Base-by-base conservation (phyloP, 352 stramenopile species). In the Phytopythium mirpurense region DNA sequence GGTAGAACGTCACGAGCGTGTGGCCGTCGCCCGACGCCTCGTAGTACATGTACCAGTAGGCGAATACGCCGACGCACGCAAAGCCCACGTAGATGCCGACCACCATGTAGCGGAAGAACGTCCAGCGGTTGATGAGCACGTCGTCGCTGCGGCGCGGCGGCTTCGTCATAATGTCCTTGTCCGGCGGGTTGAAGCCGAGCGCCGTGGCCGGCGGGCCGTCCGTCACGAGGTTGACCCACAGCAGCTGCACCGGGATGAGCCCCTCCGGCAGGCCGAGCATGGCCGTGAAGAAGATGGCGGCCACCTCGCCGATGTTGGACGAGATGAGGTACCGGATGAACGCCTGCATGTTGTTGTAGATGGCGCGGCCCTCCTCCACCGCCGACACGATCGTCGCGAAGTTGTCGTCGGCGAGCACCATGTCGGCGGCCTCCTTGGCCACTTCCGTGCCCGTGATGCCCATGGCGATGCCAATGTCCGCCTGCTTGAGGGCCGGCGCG, bases 201-300 rank as follows among this genome's bases (percentile, higher is more conserved):
- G 97, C 95, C 18, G 96, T 99, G 2, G 97, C 98, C 16, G 97
- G 97, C 27, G 95, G 96, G 27, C 97, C 97, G 70, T 99, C 98
- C 12, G 97, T 99, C 34, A 99, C 97, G 18, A 99, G 78, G 75
- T 99, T 99, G n/a, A 99, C 96, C 96, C 96, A 99, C 14, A 99
- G 72, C 14, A 99, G 78, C 70, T 99, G 97, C 57, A 99, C 97
- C 2, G 98, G 95, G 51, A 97, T 99, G 21, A 99, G 74, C 23
- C 93, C 93, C 66, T 99, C 96, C 0, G 97, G 97, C 29, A 99
- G 81, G 37, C 97, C 97, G 29, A 98, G 72, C 12, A 97, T 74
- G 6, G 95, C 95, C 19, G 95, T 96, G 63, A 99, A 97, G 66
- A 99, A 98, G 59, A 99, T 99, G 5, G 96, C 96, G 35, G 91